A percentile compares a stretch with the other conserved stretches of the same genome.
Evolutionary conservation across 2,329 filamentous ascomycete genomes (phyloP).

Genomic region (Sporothrix brasiliensis): DNA sequence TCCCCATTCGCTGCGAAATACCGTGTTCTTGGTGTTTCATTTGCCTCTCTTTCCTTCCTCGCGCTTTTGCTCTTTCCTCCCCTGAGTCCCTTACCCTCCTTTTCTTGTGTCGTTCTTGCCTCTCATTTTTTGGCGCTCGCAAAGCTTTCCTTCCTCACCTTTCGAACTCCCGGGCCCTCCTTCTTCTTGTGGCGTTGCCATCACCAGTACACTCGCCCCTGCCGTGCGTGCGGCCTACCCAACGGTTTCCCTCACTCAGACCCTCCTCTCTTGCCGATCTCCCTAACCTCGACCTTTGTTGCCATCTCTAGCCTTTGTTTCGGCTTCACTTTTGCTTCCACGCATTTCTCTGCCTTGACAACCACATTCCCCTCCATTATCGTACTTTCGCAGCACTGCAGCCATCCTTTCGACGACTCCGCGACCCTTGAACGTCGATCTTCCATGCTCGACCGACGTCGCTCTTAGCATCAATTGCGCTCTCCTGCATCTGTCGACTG

Average conservation of each 20-base stretch:
- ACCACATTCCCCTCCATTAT: conserved; percentile 12
- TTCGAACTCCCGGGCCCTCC: neutral
- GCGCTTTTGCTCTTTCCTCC: conserved; percentile 17
- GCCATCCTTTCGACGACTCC: neutral
- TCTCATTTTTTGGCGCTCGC: neutral
- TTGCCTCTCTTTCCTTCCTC: conserved; percentile 6
- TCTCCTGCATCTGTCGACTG: neutral
- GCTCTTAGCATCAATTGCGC: conserved; percentile 1
- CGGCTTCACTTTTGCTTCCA: neutral
- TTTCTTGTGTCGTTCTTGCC: conserved; percentile 1
- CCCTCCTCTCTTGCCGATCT: conserved; percentile 17
- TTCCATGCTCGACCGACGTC: neutral
- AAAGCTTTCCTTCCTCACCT: conserved; percentile 19
- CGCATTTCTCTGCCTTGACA: neutral
- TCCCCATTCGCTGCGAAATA: conserved; percentile 28
- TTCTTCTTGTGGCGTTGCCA: neutral
- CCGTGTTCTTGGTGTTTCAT: conserved; percentile 23
- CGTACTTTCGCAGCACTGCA: conserved; percentile 3
- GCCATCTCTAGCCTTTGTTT: neutral
- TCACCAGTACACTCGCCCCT: conserved; percentile 3
- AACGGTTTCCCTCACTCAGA: neutral
- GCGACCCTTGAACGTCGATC: neutral
- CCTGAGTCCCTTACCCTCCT: neutral
- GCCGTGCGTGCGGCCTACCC: neutral
- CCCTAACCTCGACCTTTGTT: neutral